Percentiles rank a stretch among this genome's conserved stretches.
Conservation (phyloP, 306 rosid genomes). For the Begonia fuchsioides region DNA sequence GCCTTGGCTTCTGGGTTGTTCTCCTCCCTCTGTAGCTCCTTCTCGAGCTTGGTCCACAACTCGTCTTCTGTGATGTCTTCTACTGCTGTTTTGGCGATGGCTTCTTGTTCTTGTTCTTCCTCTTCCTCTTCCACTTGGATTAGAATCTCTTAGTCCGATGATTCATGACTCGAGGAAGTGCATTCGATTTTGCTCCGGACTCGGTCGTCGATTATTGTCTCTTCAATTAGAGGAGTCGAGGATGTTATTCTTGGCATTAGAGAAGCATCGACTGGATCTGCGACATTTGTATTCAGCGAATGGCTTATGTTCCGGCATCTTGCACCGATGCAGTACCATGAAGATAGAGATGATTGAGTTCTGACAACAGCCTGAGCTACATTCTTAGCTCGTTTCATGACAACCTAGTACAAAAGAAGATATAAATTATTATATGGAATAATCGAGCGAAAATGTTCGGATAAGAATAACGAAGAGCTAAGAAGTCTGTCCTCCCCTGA, state of each 20-base stretch:
- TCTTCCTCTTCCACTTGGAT: constrained; percentile 15
- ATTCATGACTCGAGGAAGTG: constrained; percentile 34
- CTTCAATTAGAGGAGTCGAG: constrained; percentile 21
- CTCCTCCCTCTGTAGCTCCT: constrained; percentile 67
- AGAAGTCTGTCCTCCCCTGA: too few relatives aligned
- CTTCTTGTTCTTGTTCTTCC: constrained; percentile 11
- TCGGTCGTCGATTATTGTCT: constrained; percentile 8
- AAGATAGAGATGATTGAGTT: constrained; percentile 71
- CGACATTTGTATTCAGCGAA: constrained; percentile 21
- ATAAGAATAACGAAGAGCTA: too few relatives aligned
- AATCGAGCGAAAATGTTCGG: too few relatives aligned
- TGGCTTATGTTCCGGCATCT: constrained; percentile 60
- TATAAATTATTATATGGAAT: too few relatives aligned
- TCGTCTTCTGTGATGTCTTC: constrained; percentile 62
- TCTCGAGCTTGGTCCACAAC: constrained; percentile 75
- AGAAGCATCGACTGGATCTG: constrained; percentile 27
- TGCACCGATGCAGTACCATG: constrained; percentile 97
- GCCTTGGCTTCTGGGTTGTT: constrained; percentile 22
- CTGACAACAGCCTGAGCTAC: constrained; percentile 90
- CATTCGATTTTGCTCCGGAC: constrained; percentile 25
- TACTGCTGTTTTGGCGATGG: constrained; percentile 19
- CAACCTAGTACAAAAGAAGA: constrained; percentile 31
- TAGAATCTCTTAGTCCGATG: constrained; percentile 61
- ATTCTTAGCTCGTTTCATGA: constrained; percentile 84
- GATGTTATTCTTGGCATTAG: constrained; percentile 25